Evolutionary conservation across 2,329 filamentous ascomycete species (phyloP), one percentile per base, ranked within the genome.

Genomic region (Botrytis medusae): DNA sequence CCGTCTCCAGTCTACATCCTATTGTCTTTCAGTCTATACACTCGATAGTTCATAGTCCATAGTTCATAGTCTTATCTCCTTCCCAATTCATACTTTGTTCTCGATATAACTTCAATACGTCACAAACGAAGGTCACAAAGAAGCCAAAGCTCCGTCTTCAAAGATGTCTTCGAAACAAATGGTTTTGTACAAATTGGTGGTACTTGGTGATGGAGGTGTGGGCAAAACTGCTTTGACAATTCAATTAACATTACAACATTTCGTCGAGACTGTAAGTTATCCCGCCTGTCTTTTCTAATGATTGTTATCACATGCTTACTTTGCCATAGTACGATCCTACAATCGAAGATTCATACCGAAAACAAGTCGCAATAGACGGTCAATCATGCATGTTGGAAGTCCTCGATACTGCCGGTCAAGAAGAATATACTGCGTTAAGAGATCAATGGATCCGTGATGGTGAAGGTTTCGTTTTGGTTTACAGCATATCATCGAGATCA

Each of bases 401-500:
- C 65, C 89, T 98, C 80, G 96, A 99, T 84, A 99, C 96, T 72
- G 96, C 96, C 70, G 96, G 96, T 73, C 96, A 99, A 83, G 96
- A 99, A 85, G 96, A 99, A 85, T 99, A 98, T 84, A 98, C 95
- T 76, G 96, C 96, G 64, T 86, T 98, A 80, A 89, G 96, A 81
- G 96, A 98, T 83, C 96, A 98, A 85, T 98, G 95, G 95, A 98
- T 98, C 82, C 91, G 96, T 79, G 95, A 98, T 81, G 95, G 96
- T 77, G 96, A 99, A 83, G 96, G 96, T 32, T 98, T 98, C 82
- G 93, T 99, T 44, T 88, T 99, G 75, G 96, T 99, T 77, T 98
- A 99, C 87, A 97, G 94, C 86, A 98, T 99, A 84, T 97, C 96
- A 22, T 98, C 95, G 70, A 92, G 96, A 80, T 95, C 95, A 48